Percentiles rank a stretch among this genome's conserved stretches.
Conservation (phyloP, 495 filamentous ascomycete species). For the Aspergillus conjunctus region DNA sequence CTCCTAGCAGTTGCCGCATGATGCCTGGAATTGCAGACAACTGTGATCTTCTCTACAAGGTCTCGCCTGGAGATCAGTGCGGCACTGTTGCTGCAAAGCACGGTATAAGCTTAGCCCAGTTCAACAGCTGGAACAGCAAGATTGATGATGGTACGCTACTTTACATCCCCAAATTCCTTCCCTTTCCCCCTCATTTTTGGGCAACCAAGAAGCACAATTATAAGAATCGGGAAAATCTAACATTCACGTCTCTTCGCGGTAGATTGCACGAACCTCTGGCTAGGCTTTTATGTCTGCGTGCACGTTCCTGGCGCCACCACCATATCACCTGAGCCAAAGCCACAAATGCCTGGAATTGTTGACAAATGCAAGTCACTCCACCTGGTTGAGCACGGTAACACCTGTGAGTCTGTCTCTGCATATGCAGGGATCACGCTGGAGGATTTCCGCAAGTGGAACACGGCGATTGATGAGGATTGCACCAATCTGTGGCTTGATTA, state of each 20-base stretch:
- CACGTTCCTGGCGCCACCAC: conserved; percentile 18
- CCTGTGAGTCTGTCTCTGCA: conserved; percentile 27
- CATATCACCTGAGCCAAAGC: conserved; percentile 12
- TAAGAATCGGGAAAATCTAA: not conserved
- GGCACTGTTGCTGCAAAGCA: conserved; percentile 26
- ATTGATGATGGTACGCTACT: not conserved
- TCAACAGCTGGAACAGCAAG: conserved; percentile 32
- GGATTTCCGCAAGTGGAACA: conserved; percentile 31
- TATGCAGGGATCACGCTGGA: conserved; percentile 22
- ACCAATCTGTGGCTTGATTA: conserved; percentile 17
- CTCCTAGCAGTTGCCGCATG: conserved; percentile 19
- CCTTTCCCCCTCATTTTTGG: no score
- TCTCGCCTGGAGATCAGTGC: conserved; percentile 33
- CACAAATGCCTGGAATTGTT: conserved; percentile 19
- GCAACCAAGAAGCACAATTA: no score
- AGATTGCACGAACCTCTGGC: conserved; percentile 24
- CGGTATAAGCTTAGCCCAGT: conserved; percentile 32
- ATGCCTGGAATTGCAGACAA: conserved; percentile 37
- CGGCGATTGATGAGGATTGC: conserved; percentile 22
- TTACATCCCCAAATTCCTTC: not conserved
- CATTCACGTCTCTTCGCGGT: conserved; percentile 11
- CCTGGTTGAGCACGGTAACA: conserved; percentile 25
- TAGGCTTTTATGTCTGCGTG: conserved; percentile 29
- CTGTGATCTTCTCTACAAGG: conserved; percentile 38
- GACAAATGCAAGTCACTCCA: conserved; percentile 28